Evolutionary conservation across 2,329 filamentous ascomycete species (phyloP).

Genomic region (Exophiala phaeomuriformis): DNA sequence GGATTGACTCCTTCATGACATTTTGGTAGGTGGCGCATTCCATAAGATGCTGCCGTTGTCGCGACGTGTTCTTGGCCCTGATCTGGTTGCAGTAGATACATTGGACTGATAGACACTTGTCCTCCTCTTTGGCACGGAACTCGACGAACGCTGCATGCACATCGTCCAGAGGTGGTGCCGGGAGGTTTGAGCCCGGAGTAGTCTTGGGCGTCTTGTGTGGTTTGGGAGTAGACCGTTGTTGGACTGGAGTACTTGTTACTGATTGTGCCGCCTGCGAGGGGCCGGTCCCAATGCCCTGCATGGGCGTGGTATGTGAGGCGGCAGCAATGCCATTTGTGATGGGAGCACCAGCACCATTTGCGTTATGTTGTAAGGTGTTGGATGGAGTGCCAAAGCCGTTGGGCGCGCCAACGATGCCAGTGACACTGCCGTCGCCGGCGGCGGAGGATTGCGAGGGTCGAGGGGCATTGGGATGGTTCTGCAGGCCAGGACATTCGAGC

Average conservation of each 20-base stretch:
- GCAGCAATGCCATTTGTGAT: constrained; percentile 41
- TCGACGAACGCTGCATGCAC: constrained; percentile 45
- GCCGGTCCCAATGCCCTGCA: constrained; percentile 36
- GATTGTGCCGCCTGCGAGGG: constrained; percentile 28
- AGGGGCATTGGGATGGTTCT: constrained; percentile 40
- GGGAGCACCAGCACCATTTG: constrained; percentile 31
- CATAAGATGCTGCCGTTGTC: constrained; percentile 44
- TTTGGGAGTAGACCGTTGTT: constrained; percentile 19
- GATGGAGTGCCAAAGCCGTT: constrained; percentile 41
- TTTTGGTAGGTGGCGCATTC: constrained; percentile 45
- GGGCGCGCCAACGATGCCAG: constrained; percentile 30
- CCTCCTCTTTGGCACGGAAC: constrained; percentile 24
- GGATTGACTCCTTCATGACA: constrained; percentile 48
- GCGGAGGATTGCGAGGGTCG: constrained; percentile 35
- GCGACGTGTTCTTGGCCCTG: constrained; percentile 45
- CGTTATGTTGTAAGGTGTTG: constrained; percentile 32
- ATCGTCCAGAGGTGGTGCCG: constrained; percentile 43
- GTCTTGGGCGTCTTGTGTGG: constrained; percentile 21
- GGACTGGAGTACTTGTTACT: constrained; percentile 12
- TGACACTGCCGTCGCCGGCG: constrained; percentile 30
- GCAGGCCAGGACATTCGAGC: constrained; percentile 44
- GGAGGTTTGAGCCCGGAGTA: constrained; percentile 32
- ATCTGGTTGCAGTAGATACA: constrained; percentile 47
- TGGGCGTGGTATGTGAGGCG: constrained; percentile 34
- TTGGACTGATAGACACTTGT: constrained; percentile 43